phyloP scores from a whole-genome alignment of 768 basidiomycete species.

The Naganishia vaughanmartiniae region DNA sequence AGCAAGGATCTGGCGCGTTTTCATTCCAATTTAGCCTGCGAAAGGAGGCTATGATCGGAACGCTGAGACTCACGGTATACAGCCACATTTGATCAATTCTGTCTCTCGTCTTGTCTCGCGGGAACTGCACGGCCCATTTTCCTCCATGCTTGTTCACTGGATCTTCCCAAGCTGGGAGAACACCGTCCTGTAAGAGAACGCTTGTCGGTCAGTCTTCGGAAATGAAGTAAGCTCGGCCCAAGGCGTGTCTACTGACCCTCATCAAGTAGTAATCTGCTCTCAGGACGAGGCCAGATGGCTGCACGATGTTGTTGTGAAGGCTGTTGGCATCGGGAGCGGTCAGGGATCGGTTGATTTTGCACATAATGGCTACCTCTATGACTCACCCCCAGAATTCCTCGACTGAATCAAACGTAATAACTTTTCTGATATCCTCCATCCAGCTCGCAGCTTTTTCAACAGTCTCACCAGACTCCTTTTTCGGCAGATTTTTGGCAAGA shows the following conservation, averaged over 20 bases:
- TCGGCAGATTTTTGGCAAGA: conserved; percentile 69
- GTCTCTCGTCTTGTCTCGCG: conserved; percentile 83
- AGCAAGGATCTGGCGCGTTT: conserved; percentile 78
- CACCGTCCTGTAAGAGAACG: conserved; percentile 67
- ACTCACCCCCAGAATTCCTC: conserved; percentile 99
- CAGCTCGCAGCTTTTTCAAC: conserved; percentile 61
- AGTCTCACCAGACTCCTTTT: conserved; percentile 57
- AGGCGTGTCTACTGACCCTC: conserved; percentile 63
- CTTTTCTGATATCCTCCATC: conserved; percentile 99
- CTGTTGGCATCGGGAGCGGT: conserved; percentile 52
- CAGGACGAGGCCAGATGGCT: conserved; percentile 83
- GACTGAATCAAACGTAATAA: conserved; percentile 91
- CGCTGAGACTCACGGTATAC: conserved; percentile 68
- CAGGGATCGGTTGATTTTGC: background rate
- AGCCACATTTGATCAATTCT: conserved; percentile 96
- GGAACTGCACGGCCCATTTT: conserved; percentile 97
- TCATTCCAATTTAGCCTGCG: background rate
- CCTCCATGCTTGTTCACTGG: conserved; percentile 94
- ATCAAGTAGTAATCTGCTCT: conserved; percentile 99
- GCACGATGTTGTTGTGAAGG: conserved; percentile 94
- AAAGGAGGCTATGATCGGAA: background rate
- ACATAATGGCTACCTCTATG: background rate
- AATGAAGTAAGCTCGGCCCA: background rate
- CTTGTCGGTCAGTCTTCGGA: background rate
- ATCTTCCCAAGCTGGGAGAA: conserved; percentile 97